Evolutionary conservation across 2,329 filamentous ascomycete species (phyloP).

Genomic region (Colletotrichum sp.): DNA sequence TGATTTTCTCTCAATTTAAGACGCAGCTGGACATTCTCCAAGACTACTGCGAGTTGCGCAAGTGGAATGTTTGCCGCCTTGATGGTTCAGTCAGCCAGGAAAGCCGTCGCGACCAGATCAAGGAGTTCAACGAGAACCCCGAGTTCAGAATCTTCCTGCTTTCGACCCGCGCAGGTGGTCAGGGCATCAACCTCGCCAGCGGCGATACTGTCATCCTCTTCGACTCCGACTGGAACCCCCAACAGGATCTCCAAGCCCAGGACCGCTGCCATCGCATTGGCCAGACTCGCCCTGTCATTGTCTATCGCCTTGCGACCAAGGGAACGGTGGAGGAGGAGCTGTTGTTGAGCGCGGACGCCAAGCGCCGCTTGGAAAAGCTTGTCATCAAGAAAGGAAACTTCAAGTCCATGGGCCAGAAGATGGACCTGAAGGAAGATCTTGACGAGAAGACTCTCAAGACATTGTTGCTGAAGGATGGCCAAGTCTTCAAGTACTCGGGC

Average conservation of each 20-base stretch:
- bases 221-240: slow-evolving; percentile 91
- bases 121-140: slow-evolving; percentile 71
- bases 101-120: slow-evolving; percentile 73
- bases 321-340: slow-evolving; percentile 91
- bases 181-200: slow-evolving; percentile 91
- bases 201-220: slow-evolving; percentile 94
- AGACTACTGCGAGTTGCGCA: slow-evolving; percentile 83
- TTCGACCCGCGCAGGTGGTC: slow-evolving; percentile 88
- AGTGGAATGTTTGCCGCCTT: slow-evolving; percentile 86
- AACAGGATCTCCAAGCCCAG: slow-evolving; percentile 95
- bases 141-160: slow-evolving; percentile 81
- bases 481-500: slow-evolving; percentile 62
- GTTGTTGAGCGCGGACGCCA: slow-evolving; percentile 86
- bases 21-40: slow-evolving; percentile 91
- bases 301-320: slow-evolving; percentile 92
- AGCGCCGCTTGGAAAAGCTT: slow-evolving; percentile 89
- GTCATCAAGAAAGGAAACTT: slow-evolving; percentile 95
- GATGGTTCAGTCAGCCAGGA: slow-evolving; percentile 85
- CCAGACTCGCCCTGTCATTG: slow-evolving; percentile 88
- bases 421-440: slow-evolving; percentile 56
- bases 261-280: slow-evolving; percentile 95
- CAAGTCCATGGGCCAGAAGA: slow-evolving; percentile 69
- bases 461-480: slow-evolving; percentile 74
- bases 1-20: slow-evolving; percentile 97
- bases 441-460: slow-evolving; percentile 66